A percentile compares a stretch with the other conserved stretches of the same genome.
Evolutionary conservation across 257 asterid genomes (phyloP).

Genomic region (Phtheirospermum japonicum): DNA sequence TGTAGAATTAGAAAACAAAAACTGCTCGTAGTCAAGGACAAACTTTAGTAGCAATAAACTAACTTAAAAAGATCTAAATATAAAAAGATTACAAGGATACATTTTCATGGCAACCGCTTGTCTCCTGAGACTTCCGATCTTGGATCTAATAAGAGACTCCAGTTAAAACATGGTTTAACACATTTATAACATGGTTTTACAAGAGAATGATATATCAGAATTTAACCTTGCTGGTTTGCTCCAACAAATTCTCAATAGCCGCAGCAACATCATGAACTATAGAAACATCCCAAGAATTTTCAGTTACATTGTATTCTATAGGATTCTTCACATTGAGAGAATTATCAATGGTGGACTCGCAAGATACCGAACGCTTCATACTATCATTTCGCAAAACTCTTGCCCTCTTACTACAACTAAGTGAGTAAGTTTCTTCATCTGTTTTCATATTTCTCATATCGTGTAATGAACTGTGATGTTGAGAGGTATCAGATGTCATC

Average conservation of each 20-base stretch:
- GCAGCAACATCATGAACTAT: constrained; percentile 85
- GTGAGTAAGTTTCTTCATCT: constrained; percentile 32
- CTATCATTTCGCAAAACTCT: constrained; percentile 40
- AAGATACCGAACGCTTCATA: constrained; percentile 28
- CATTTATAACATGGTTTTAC: constrained; percentile 26
- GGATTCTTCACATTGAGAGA: constrained; percentile 29
- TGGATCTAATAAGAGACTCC: constrained; percentile 55
- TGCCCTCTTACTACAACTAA: constrained; percentile 50
- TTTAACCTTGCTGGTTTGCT: constrained; percentile 89
- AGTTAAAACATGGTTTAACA: constrained; percentile 31
- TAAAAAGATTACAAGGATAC: constrained; percentile 51
- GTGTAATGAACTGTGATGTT: constrained; percentile 45
- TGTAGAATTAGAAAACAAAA: constrained; percentile 58
- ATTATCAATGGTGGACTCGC: constrained; percentile 23
- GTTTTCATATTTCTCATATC: constrained; percentile 38
- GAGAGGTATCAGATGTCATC: constrained; percentile 49
- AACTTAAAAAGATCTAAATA: constrained; percentile 16
- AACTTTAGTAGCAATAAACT: constrained; percentile 24
- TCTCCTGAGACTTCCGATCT: constrained; percentile 59
- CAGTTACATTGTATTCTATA: constrained; percentile 35
- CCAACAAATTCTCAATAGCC: constrained; percentile 84
- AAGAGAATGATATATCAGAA: constrained; percentile 24
- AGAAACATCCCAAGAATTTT: constrained; percentile 38
- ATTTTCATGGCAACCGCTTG: constrained; percentile 53
- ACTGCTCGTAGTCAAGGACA: constrained; percentile 56